These are phyloP conservation scores for Tritrichomonas musculus DNA, from an alignment of 208 protist species.

Conservation along the genomic window DNA sequence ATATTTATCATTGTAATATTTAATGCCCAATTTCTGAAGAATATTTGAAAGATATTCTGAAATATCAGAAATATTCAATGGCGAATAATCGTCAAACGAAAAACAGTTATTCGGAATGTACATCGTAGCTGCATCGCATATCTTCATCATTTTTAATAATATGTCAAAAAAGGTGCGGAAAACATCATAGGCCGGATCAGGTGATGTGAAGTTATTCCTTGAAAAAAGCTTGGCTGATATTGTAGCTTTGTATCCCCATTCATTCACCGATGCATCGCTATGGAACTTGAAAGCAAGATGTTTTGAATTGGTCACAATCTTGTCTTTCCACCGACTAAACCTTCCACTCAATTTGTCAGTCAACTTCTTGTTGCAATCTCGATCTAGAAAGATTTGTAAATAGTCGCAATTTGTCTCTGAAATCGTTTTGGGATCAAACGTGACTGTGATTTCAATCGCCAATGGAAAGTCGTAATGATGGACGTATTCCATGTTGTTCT, in stretches of 20 bases:
- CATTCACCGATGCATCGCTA: neutral
- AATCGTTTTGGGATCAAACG: neutral
- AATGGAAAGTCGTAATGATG: slow-evolving; percentile 1
- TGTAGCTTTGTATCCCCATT: slow-evolving; percentile 25
- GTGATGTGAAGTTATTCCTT: neutral
- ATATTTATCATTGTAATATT: too few relatives aligned
- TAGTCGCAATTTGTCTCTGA: neutral
- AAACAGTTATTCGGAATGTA: neutral
- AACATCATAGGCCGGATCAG: neutral
- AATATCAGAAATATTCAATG: neutral
- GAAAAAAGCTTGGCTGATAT: neutral
- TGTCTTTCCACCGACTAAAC: neutral
- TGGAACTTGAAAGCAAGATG: neutral
- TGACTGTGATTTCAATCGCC: neutral
- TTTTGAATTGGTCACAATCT: neutral
- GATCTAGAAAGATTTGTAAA: neutral
- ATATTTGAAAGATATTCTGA: neutral
- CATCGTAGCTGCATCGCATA: neutral
- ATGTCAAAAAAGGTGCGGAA: neutral
- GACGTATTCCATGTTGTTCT: neutral
- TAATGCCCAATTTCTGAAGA: neutral
- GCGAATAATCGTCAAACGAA: neutral
- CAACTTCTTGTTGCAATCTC: neutral
- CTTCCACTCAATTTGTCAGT: neutral
- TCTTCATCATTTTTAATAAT: neutral